phyloP scores from a whole-genome alignment of 2,329 filamentous ascomycete species.

The Fusarium palustre region DNA sequence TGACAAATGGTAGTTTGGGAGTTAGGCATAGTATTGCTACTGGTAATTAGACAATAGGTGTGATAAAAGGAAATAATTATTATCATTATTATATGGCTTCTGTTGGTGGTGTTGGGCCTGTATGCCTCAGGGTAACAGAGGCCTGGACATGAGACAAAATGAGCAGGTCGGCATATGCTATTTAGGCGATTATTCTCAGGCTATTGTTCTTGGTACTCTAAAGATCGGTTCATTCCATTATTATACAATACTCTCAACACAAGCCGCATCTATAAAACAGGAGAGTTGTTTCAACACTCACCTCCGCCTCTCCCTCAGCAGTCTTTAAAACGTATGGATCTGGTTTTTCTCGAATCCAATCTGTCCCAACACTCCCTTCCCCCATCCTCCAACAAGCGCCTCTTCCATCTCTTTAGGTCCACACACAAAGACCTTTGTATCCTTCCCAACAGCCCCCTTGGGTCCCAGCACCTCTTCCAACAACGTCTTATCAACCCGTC shows the following conservation, averaged over 20 bases:
- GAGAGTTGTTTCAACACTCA: not conserved
- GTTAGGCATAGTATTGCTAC: conserved; percentile 39
- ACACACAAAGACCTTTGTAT: conserved; percentile 74
- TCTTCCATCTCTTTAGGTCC: conserved; percentile 76
- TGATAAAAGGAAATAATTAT: not conserved
- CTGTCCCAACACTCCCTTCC: conserved; percentile 64
- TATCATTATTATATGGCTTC: too few relatives aligned
- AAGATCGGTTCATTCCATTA: not conserved
- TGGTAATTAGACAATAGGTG: conserved; percentile 14
- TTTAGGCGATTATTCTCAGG: too few relatives aligned
- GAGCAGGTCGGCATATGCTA: not conserved
- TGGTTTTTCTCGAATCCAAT: conserved; percentile 69
- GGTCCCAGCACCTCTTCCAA: conserved; percentile 60
- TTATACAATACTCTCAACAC: not conserved
- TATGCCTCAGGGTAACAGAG: too few relatives aligned
- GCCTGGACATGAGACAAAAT: not conserved
- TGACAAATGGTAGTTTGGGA: conserved; percentile 39
- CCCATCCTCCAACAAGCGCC: conserved; percentile 61
- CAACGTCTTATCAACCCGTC: conserved; percentile 68
- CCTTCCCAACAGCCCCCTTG: conserved; percentile 49
- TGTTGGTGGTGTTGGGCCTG: not conserved
- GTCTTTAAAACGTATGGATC: conserved; percentile 66
- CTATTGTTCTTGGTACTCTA: not conserved
- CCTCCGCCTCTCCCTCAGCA: rapidly evolving
- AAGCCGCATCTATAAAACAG: not conserved